Evolutionary conservation across 306 rosid species (phyloP), one percentile per base, ranked within the genome.

Genomic region (Pyrus bretschneideri): DNA sequence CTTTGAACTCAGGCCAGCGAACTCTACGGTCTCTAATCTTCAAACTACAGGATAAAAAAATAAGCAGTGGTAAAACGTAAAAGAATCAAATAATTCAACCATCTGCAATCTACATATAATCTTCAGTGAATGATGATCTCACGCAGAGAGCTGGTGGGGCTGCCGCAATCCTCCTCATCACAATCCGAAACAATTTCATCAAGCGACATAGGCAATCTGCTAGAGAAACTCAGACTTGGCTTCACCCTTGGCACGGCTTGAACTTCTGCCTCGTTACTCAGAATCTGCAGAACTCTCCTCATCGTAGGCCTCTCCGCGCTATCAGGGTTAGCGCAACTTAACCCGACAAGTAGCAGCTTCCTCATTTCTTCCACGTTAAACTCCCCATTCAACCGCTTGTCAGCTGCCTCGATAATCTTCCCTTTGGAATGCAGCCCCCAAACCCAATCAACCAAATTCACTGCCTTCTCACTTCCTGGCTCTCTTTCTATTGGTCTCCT

Each of bases 111-210:
- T 59, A 42, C 27, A 27, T 25, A 42, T 25, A 25, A 17, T 42
- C 67, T 69, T 81, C 51, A 70, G 59, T 67, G 62, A 49, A 85
- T 71, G 68, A 45, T 81, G 25, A 83, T 80, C 82, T 89, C 79
- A 81, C 88, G 80, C 46, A 74, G 8, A 70, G 76, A 58, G 59
- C 70, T 61, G 45, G 11, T 21, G 44, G 44, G 46, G 61, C 61
- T 57, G 25, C 25, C n/a, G 27, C 27, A 11, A 4, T 75, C 80
- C 17, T 46, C 54, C 19, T 14, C 19, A 42, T 85, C 93, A 69
- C 76, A 77, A 69, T 89, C 97, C 22, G 87, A 79, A 81, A 89
- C 89, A 69, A 91, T 86, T 80, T 91, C 97, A 82, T 88, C 86
- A 67, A 91, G 68, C 3, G 81, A 81, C 61, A 85, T 60, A 57